Evolutionary conservation across 2,329 filamentous ascomycete genomes (phyloP), one percentile per base, ranked within the genome.

Genomic region (Alternaria longipes): DNA sequence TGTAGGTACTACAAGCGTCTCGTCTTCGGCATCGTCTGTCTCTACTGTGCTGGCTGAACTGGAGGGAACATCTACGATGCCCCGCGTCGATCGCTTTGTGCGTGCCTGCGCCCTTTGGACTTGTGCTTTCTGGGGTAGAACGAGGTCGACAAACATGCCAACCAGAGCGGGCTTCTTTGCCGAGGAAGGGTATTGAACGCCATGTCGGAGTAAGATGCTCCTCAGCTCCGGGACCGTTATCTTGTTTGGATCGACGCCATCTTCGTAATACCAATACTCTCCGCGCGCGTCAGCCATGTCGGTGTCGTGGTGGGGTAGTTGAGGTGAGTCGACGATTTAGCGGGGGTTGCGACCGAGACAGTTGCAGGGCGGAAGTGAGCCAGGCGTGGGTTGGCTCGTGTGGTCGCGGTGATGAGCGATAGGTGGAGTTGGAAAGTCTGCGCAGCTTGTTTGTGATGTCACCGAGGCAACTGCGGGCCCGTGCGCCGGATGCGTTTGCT

Each of bases 81-180:
- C 95, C 77, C 86, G 89, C 77, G 93, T 94, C 2, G 93, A 94
- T 62, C 94, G 89, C 82, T 93, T 93, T 14, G 93, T 94, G 59
- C 89, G 87, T 42, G 91, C 89, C 70, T 91, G 89, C 54, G 90
- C 89, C 12, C 87, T 86, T 32, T 97, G 84, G 24, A 98, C 86
- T 79, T 90, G 91, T 67, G 87, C 87, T 2, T 92, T 90, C 71
- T 94, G 90, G 0, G 94, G 91, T 5, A 92, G 81, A 28, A 99
- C 86, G 65, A 95, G 84, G 32, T 91, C 84, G 74, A 90, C 89
- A 80, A 99, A 93, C 47, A 98, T 88, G 8, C 91, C 89, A 62
- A 99, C 85, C 22, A 99, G 88, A 74, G 97, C 90, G 0, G 88
- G 83, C 82, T 99, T 99, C 82, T 98, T 99, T 12, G 95, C 93